phyloP scores from a whole-genome alignment of 164 flowering plant genomes.

The Annona cherimola region DNA sequence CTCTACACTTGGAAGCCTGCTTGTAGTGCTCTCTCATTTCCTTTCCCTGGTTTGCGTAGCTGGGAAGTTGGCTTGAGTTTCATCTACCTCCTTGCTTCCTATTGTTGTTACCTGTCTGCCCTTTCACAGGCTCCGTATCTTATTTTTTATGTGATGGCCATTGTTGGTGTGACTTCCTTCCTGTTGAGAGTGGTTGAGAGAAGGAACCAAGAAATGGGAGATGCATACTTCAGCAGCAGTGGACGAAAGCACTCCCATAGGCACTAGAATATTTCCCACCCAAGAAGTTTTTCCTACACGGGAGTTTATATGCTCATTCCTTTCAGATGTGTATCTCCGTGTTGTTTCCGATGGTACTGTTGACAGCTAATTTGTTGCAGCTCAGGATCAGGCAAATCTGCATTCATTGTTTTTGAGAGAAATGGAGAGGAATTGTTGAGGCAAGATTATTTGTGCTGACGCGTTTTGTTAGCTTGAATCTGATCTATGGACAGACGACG shows the following conservation, averaged over 20 bases:
- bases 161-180: constrained; percentile 52
- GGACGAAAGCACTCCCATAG: constrained; percentile 71
- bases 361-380: neutral
- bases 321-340: neutral
- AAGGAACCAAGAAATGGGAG: constrained; percentile 45
- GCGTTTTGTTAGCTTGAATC: too few species aligned
- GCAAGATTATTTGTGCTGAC: neutral
- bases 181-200: constrained; percentile 41
- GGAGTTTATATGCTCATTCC: neutral
- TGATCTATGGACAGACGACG: too few species aligned
- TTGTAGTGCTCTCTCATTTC: constrained; percentile 33
- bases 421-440: neutral
- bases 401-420: neutral
- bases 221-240: constrained; percentile 32
- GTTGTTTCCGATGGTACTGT: neutral
- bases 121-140: constrained; percentile 69
- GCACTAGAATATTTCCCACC: constrained; percentile 26
- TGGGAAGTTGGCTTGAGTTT: constrained; percentile 47
- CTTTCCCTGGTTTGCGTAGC: constrained; percentile 34
- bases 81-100: constrained; percentile 67
- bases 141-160: constrained; percentile 76
- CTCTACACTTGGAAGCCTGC: constrained; percentile 59
- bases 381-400: neutral
- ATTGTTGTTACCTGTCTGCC: constrained; percentile 56
- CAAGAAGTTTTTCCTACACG: neutral